Evolutionary conservation across 352 stramenopile genomes (phyloP), one percentile per base, ranked within the genome.

Genomic region (Globisporangium megalacanthum): DNA sequence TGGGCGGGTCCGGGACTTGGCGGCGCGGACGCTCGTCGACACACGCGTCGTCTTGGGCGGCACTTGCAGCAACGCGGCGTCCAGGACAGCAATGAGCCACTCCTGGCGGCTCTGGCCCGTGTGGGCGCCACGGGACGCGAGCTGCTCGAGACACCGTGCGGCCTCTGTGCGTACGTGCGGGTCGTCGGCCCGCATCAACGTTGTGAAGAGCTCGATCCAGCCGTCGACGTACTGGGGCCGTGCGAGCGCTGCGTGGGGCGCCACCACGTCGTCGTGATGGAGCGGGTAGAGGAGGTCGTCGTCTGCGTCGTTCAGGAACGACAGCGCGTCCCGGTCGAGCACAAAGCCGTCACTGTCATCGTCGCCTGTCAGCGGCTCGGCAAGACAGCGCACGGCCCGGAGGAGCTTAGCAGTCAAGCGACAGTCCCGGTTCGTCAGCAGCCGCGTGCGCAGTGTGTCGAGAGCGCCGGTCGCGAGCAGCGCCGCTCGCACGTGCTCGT

Each of bases 161-260:
- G 81, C 81, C 54, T 88, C 61, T 15, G 65, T 62, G 4, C 75
- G 71, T 11, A 91, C 72, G 0, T 63, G 60, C 20, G 72, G 52
- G 49, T 88, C 57, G n/a, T 74, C 66, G 33, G 69, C 81, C 19
- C 73, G 72, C 7, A 89, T 44, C 35, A 86, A 85, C 11, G 77
- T 66, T 9, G 78, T 88, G 54, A 88, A 88, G n/a, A 91, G 48
- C 49, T 89, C 81, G 50, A 91, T 89, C 81, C 81, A 92, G 4
- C 81, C 81, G 52, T 86, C 76, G 3, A 89, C 73, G 60, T 87
- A 86, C 33, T 75, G 72, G 36, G 75, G 67, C 4, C 61, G 71
- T 9, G 73, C 48, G 19, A 83, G 25, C 25, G 25, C 64, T 13
- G 67, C 58, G 17, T 68, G 68, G 0, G 78, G 72, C 10, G 72